These are phyloP conservation scores for Trametes cingulata DNA, from an alignment of 768 basidiomycete genomes.

Conservation along the genomic window DNA sequence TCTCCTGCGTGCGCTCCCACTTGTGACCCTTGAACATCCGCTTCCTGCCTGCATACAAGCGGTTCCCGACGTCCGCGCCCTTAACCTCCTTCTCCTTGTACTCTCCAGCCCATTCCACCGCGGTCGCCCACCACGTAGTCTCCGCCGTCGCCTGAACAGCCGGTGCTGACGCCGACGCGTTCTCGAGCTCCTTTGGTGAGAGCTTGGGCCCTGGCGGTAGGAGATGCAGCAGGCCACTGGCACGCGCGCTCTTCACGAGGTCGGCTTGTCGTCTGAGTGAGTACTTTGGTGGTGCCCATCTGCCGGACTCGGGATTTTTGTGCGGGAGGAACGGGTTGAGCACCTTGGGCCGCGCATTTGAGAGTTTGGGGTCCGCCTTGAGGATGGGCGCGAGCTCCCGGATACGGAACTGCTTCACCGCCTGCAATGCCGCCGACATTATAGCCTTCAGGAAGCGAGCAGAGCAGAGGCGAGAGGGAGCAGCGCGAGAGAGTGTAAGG, in stretches of 20 bases:
- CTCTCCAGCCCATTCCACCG: constrained; percentile 32
- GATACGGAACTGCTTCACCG: constrained; percentile 47
- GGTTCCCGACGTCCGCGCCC: constrained; percentile 58
- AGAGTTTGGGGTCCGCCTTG: constrained; percentile 18
- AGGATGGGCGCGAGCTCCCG: constrained; percentile 43
- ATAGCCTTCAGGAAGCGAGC: background rate
- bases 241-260: constrained; percentile 70
- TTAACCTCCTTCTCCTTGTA: constrained; percentile 33
- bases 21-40: constrained; percentile 94
- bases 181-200: constrained; percentile 27
- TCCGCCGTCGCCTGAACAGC: background rate
- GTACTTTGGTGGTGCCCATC: constrained; percentile 70
- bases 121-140: constrained; percentile 13
- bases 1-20: constrained; percentile 66
- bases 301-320: constrained; percentile 56
- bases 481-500: background rate
- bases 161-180: constrained; percentile 25
- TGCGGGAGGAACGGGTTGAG: constrained; percentile 72
- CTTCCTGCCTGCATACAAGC: constrained; percentile 74
- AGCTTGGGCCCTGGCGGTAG: constrained; percentile 73
- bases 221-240: constrained; percentile 51
- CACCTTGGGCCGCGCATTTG: constrained; percentile 23
- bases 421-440: constrained; percentile 32
- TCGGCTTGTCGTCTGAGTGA: constrained; percentile 79
- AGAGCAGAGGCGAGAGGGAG: too few relatives aligned